Percentiles rank a stretch among this genome's conserved stretches.
These are phyloP conservation scores for Arthrobotrys musiformis DNA, from an alignment of 2,329 filamentous ascomycete species.

Conservation along the genomic window DNA sequence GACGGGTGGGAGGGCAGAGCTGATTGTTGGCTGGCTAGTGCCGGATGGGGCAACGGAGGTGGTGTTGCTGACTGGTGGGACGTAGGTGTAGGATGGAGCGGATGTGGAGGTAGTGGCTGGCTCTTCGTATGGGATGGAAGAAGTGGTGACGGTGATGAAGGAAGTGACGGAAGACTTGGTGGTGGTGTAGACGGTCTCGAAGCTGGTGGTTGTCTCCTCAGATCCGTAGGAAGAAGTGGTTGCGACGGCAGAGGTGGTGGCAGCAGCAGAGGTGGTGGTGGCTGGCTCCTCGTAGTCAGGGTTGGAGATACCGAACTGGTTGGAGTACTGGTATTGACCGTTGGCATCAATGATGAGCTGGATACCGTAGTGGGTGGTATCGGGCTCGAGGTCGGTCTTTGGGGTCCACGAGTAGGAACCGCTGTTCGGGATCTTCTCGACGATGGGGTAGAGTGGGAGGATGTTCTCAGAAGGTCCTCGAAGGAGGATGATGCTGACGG, in stretches of 20 bases:
- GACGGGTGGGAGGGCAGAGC: conserved; percentile 25
- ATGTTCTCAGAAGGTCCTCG: conserved; percentile 70
- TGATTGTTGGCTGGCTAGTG: conserved; percentile 2
- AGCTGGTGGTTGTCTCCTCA: conserved; percentile 50
- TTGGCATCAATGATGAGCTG: conserved; percentile 71
- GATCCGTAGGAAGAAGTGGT: conserved; percentile 38
- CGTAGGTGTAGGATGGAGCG: conserved; percentile 43
- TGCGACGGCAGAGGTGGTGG: conserved; percentile 41
- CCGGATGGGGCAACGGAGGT: conserved; percentile 20
- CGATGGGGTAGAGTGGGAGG: conserved; percentile 65
- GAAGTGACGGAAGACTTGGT: conserved; percentile 58
- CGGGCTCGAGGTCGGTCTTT: conserved; percentile 65
- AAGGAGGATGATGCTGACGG: conserved; percentile 71
- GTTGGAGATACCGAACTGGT: conserved; percentile 72
- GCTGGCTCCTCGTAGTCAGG: conserved; percentile 53
- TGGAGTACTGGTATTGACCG: conserved; percentile 72
- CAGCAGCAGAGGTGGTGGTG: conserved; percentile 38
- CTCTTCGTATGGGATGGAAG: conserved; percentile 53
- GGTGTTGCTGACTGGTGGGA: conserved; percentile 22
- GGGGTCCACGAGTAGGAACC: conserved; percentile 70
- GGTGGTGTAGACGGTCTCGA: conserved; percentile 43
- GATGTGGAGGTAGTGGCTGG: conserved; percentile 26
- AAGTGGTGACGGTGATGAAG: conserved; percentile 50
- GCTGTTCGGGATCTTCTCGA: conserved; percentile 68
- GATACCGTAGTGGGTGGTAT: conserved; percentile 69